Evolutionary conservation across 352 stramenopile genomes (phyloP).

Genomic region (Pilasporangium apinafurcum): DNA sequence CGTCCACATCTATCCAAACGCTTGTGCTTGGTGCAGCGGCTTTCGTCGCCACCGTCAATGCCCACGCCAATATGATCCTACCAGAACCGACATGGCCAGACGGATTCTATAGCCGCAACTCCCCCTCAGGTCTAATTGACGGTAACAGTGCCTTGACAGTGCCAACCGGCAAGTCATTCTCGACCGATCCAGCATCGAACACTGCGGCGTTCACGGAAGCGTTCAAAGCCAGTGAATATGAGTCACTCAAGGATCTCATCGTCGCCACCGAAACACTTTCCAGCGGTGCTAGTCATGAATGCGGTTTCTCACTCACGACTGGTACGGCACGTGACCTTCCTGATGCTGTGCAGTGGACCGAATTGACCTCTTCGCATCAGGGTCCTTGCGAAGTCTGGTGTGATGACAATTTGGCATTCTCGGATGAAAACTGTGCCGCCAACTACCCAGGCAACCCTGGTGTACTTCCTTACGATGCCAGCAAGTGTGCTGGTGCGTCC

Average conservation of each 20-base stretch:
- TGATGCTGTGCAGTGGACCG: slow-evolving; percentile 28
- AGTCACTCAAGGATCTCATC: slow-evolving; percentile 10
- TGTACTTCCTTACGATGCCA: slow-evolving; percentile 31
- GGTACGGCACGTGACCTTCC: slow-evolving; percentile 22
- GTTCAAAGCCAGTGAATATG: slow-evolving; percentile 14
- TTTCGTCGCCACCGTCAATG: slow-evolving; percentile 1
- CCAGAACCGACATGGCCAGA: slow-evolving; percentile 4
- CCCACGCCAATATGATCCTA: slow-evolving; percentile 2
- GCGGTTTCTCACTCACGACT: slow-evolving; percentile 21
- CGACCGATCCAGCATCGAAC: slow-evolving; percentile 8
- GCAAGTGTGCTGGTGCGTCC: slow-evolving; percentile 30
- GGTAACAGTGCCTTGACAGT: slow-evolving; percentile 2
- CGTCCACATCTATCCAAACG: too few relatives aligned
- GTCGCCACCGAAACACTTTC: slow-evolving; percentile 1
- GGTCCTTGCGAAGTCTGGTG: slow-evolving; percentile 52
- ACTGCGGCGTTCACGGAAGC: slow-evolving; percentile 14
- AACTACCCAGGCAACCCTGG: slow-evolving; percentile 23
- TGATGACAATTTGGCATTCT: slow-evolving; percentile 33
- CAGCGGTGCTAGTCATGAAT: slow-evolving; percentile 5
- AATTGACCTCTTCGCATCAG: slow-evolving; percentile 27
- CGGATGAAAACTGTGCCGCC: slow-evolving; percentile 38
- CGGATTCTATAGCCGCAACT: too few relatives aligned
- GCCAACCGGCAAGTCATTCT: slow-evolving; percentile 7
- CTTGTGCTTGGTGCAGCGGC: background rate
- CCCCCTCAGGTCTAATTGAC: slow-evolving; percentile 4